Conservation (phyloP, 352 stramenopile species). For the Achlya hypogyna region DNA sequence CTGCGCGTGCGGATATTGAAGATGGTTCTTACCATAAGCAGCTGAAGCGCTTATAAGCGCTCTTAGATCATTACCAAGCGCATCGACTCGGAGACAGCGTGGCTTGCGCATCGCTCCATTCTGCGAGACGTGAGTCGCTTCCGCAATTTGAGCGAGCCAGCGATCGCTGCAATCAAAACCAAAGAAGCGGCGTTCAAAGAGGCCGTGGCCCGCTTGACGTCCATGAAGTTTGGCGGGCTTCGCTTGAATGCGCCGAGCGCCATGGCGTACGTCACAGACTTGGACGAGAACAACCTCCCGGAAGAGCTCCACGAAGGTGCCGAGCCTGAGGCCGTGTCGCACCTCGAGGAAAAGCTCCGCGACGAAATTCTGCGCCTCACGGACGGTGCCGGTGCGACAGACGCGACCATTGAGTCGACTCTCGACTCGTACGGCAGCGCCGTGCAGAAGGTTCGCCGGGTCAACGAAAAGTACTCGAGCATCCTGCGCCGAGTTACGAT, state of each 20-base stretch:
- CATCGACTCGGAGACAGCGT: slow-evolving; percentile 69
- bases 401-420: slow-evolving; percentile 4
- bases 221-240: slow-evolving; percentile 30
- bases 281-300: not conserved
- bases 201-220: slow-evolving; percentile 49
- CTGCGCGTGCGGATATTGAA: slow-evolving; percentile 56
- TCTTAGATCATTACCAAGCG: slow-evolving; percentile 48
- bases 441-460: slow-evolving; percentile 47
- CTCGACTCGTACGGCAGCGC: slow-evolving; percentile 65
- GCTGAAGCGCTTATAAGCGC: not conserved
- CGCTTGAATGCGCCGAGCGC: slow-evolving; percentile 14
- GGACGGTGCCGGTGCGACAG: slow-evolving; percentile 28
- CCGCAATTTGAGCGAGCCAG: slow-evolving; percentile 49
- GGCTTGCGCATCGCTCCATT: slow-evolving; percentile 69
- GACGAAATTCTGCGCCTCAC: slow-evolving; percentile 53
- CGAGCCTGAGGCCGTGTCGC: slow-evolving; percentile 28
- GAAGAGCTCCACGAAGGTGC: slow-evolving; percentile 10
- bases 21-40: slow-evolving; percentile 2
- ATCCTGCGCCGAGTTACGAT: not conserved
- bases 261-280: not conserved
- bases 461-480: not conserved
- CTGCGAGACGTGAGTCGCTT: slow-evolving; percentile 66
- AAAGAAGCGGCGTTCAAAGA: slow-evolving; percentile 71
- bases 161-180: slow-evolving; percentile 49
- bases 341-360: slow-evolving; percentile 53